Percentiles rank a stretch among this genome's conserved stretches.
phyloP scores from a whole-genome alignment of 306 rosid genomes.

The Betula pendula region DNA sequence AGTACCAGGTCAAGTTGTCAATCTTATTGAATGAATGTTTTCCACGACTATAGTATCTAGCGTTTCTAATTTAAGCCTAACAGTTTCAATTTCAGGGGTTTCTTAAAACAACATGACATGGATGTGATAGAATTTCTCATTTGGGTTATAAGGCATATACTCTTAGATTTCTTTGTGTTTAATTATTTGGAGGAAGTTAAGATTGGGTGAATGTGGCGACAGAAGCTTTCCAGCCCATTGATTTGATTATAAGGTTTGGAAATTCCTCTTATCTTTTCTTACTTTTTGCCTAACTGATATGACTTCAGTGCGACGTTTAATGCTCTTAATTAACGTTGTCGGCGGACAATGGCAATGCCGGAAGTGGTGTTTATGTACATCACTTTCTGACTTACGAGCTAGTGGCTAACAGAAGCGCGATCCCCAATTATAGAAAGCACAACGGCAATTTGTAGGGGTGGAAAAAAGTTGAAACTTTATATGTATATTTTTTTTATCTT shows the following conservation, averaged over 20 bases:
- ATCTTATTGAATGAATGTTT: too few relatives aligned
- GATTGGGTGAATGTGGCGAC: too few relatives aligned
- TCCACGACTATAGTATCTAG: too few relatives aligned
- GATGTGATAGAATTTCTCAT: background rate
- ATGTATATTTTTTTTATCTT: too few relatives aligned
- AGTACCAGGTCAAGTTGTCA: too few relatives aligned
- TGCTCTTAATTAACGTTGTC: background rate
- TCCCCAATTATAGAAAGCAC: background rate
- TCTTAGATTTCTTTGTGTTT: background rate
- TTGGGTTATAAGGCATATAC: background rate
- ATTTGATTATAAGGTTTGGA: background rate
- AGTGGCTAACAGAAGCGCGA: background rate
- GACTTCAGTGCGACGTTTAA: slow-evolving; percentile 1
- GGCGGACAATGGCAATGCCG: background rate
- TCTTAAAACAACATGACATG: background rate
- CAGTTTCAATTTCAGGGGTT: background rate
- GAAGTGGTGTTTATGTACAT: background rate
- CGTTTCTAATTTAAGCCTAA: too few relatives aligned
- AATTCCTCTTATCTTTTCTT: background rate
- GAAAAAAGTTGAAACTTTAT: background rate
- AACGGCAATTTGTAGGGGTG: background rate
- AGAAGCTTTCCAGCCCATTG: background rate
- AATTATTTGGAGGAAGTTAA: background rate
- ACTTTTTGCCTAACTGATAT: background rate
- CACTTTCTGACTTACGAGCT: background rate